Conservation (phyloP, 164 flowering plant genomes). For the Macadamia tetraphylla region DNA sequence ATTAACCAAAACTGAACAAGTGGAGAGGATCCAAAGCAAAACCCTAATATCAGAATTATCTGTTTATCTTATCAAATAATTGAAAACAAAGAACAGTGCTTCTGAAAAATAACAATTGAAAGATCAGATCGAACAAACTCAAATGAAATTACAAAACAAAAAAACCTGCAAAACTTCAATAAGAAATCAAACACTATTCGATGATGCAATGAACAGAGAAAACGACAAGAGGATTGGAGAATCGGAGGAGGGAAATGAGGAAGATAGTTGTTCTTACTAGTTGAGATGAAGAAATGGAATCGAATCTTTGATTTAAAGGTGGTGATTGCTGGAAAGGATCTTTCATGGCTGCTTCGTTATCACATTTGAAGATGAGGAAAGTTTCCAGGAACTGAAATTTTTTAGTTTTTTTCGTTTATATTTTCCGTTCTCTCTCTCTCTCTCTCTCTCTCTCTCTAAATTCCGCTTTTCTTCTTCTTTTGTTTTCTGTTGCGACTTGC, state of each 20-base stretch:
- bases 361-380: not conserved
- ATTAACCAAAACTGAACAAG: conserved; percentile 1
- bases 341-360: not conserved
- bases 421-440: too few species aligned
- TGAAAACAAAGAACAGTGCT: not conserved
- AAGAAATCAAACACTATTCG: not conserved
- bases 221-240: too few species aligned
- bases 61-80: not conserved
- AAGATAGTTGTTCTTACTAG: not conserved
- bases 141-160: too few species aligned
- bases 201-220: too few species aligned
- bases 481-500: too few species aligned
- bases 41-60: not conserved
- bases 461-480: too few species aligned
- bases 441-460: too few species aligned
- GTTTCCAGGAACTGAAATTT: too few species aligned
- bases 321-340: not conserved
- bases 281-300: not conserved
- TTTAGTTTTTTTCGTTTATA: too few species aligned
- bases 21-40: not conserved
- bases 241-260: not conserved
- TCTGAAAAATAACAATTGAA: not conserved
- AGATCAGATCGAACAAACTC: not conserved
- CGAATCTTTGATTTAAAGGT: not conserved
- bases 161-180: too few species aligned